These are phyloP conservation scores for Tolypocladium cylindrosporum DNA, from an alignment of 2,329 filamentous ascomycete genomes.

Conservation along the genomic window DNA sequence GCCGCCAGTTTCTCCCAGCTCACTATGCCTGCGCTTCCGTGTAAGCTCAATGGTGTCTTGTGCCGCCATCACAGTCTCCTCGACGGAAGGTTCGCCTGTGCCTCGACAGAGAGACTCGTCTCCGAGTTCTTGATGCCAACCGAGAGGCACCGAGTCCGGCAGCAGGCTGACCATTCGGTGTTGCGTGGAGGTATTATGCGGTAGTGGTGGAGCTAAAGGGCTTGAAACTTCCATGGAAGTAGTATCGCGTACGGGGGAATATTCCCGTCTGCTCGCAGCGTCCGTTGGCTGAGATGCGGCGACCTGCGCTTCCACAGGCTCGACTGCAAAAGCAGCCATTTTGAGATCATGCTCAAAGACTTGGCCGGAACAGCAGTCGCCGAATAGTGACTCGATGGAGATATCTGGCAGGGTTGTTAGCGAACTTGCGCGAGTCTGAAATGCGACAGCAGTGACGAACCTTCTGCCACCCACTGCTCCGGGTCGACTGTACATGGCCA, in stretches of 20 bases:
- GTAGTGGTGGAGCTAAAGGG: background rate
- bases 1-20: conserved; percentile 2
- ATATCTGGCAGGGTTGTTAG: conserved; percentile 22
- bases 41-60: background rate
- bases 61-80: background rate
- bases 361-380: conserved; percentile 50
- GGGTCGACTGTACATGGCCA: conserved; percentile 71
- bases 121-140: background rate
- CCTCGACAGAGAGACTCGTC: too few relatives aligned
- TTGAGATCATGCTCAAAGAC: conserved; percentile 55
- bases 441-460: conserved; percentile 4
- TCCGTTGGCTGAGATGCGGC: background rate
- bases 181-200: background rate
- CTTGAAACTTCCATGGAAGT: background rate
- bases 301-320: background rate
- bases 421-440: too few relatives aligned
- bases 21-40: conserved; percentile 11
- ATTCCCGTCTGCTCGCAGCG: background rate
- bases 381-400: conserved; percentile 63
- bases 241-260: background rate
- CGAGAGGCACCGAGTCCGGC: background rate
- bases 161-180: background rate
- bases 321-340: conserved; percentile 33
- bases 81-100: background rate
- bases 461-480: conserved; percentile 48